Base-by-base conservation (phyloP, 805 yeast genomes). In the Wickerhamomyces pijperi region DNA sequence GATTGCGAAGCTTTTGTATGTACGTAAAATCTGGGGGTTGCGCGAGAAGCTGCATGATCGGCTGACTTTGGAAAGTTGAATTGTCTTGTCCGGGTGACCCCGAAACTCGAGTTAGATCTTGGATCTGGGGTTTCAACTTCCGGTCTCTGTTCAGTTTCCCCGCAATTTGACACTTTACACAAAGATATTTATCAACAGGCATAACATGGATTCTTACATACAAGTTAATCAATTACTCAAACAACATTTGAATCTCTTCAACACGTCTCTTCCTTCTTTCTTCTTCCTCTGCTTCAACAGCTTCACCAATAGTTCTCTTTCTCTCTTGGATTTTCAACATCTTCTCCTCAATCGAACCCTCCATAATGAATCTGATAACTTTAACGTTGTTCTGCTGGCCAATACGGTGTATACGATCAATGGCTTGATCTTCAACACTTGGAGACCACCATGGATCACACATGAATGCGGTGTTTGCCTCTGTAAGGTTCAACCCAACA, bases 371-470 rank as follows among this genome's bases (percentile, higher is more conserved):
- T 42, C 97, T 61, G 2, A 75, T 65, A 23, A 88, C 87, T 44
- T 72, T 74, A 13, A 90, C 97, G 33, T 68, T 69, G 19, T 67
- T 72, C 11, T 64, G 63, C 54, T 88, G 97, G 0, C 97, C 97
- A 53, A 90, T 83, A 48, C 97, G 70, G 54, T 88, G 96, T 15
- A 90, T 72, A 50, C 97, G 64, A 59, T 87, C 95, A 43, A 87
- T 83, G 0, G 95, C 95, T 56, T 86, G 96, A 37, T 83, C 85
- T 51, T 86, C 95, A 39, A 81, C 76, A 36, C 94, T 84, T 35
- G 85, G 94, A 23, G 92, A 83, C 97, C 97, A 88, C 92, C 95
- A 88, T 0, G 97, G 96, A 52, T 88, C 97, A 85, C 90, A 81
- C 73, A 88, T 69, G 49, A 78, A 86, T 3, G 94, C 97, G 28